Conservation (phyloP, 2,329 filamentous ascomycete species). For the Alternaria gaisen region DNA sequence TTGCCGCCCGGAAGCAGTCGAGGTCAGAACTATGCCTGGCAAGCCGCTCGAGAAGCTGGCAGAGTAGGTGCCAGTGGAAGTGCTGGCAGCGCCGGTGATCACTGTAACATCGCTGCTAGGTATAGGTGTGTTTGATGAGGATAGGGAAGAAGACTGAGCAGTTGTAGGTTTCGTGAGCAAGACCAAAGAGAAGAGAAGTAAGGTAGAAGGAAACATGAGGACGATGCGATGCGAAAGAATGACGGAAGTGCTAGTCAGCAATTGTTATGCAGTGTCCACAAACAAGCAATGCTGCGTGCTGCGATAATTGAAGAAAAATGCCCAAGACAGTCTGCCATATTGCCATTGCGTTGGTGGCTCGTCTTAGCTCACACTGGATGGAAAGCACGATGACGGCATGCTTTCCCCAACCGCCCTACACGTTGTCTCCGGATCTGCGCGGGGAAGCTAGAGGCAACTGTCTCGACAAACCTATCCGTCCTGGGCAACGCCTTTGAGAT, state of each 20-base stretch:
- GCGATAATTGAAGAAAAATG: not conserved
- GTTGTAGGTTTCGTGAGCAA: slow-evolving; percentile 14
- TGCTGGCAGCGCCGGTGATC: not conserved
- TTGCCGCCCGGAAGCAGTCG: slow-evolving; percentile 16
- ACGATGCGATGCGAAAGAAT: slow-evolving; percentile 18
- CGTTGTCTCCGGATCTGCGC: slow-evolving; percentile 25
- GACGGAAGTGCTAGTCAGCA: slow-evolving; percentile 9
- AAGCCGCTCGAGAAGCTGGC: slow-evolving; percentile 3
- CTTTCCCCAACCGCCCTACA: slow-evolving; percentile 11
- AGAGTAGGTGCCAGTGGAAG: not conserved
- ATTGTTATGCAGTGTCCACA: slow-evolving; percentile 2
- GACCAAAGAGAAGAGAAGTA: slow-evolving; percentile 15
- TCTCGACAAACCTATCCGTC: slow-evolving; percentile 8
- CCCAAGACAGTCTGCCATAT: not conserved
- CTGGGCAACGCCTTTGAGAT: not conserved
- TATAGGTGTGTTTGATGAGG: slow-evolving; percentile 7
- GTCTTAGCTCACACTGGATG: slow-evolving; percentile 1
- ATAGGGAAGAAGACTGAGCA: slow-evolving; percentile 25
- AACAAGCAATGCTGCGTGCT: not conserved
- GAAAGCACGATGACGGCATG: slow-evolving; percentile 32
- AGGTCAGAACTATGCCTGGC: slow-evolving; percentile 5
- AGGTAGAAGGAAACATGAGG: slow-evolving; percentile 24
- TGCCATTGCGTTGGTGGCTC: slow-evolving; percentile 1
- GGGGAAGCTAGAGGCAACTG: slow-evolving; percentile 16
- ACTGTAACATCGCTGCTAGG: slow-evolving; percentile 20